A percentile compares a stretch with the other conserved stretches of the same genome.
Evolutionary conservation across 169 alveolate species (phyloP).

Genomic region (Cryptosporidium felis): DNA sequence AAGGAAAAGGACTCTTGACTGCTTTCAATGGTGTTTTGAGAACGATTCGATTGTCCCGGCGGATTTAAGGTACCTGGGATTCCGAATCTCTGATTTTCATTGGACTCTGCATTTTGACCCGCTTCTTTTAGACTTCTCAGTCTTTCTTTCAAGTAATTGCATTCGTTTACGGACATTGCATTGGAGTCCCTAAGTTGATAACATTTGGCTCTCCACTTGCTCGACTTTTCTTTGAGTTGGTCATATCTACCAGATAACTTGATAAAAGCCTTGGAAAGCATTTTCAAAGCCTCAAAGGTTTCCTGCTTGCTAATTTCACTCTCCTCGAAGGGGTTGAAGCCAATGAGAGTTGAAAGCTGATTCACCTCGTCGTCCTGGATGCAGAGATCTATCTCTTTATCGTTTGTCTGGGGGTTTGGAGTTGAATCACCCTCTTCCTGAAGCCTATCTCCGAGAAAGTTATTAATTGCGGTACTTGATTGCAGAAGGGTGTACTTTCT

Average conservation of each 20-base stretch:
- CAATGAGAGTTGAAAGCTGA: conserved; percentile 23
- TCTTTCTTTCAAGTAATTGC: background rate
- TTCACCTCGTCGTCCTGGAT: background rate
- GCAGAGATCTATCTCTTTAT: too few species aligned
- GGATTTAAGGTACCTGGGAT: background rate
- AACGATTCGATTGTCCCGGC: background rate
- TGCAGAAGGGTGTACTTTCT: conserved; percentile 20
- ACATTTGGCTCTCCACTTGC: conserved; percentile 17
- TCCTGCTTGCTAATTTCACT: background rate
- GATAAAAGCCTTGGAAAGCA: conserved; percentile 31
- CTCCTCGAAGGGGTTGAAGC: conserved; percentile 52
- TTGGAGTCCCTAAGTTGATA: conserved; percentile 38
- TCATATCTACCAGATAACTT: conserved; percentile 2
- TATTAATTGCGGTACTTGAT: background rate
- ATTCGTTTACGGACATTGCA: conserved; percentile 5
- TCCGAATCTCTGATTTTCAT: background rate
- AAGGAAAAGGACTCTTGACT: conserved; percentile 10
- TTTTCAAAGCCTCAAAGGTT: conserved; percentile 10
- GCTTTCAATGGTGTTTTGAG: background rate
- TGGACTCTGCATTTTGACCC: background rate
- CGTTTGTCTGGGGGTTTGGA: too few species aligned
- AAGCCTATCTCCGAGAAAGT: conserved; percentile 5
- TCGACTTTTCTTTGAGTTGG: conserved; percentile 1
- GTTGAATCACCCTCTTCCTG: background rate
- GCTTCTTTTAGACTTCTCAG: background rate